phyloP scores from a whole-genome alignment of 306 rosid species.

The Rosa multiflora region DNA sequence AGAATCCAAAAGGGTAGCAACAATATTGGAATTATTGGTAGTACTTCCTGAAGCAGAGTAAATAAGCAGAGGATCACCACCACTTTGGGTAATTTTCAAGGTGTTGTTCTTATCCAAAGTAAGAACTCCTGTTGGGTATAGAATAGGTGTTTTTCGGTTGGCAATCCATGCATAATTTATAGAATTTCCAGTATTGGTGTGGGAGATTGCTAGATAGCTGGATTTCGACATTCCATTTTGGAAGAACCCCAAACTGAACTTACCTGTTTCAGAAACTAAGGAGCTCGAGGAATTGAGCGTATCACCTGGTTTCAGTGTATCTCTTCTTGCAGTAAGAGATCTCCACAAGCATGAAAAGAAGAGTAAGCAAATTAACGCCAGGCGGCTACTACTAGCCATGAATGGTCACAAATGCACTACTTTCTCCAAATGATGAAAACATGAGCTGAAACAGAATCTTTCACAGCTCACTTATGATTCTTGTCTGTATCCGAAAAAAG shows the following conservation, averaged over 20 bases:
- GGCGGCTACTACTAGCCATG: background rate
- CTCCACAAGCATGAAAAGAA: background rate
- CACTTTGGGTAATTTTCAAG: background rate
- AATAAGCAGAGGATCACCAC: background rate
- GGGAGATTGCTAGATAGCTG: background rate
- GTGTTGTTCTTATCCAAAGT: background rate
- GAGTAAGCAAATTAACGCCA: background rate
- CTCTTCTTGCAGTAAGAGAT: background rate
- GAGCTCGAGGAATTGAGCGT: background rate
- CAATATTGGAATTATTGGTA: no score
- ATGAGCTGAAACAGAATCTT: background rate
- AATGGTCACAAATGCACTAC: background rate
- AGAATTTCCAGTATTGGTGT: background rate
- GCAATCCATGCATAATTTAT: background rate
- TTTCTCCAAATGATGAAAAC: background rate
- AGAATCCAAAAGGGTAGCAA: slow-evolving; percentile 12
- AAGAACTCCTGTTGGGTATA: background rate
- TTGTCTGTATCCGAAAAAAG: background rate
- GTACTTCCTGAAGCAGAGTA: background rate
- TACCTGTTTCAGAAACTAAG: background rate
- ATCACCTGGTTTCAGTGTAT: slow-evolving; percentile 9
- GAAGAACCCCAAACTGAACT: background rate
- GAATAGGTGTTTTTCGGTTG: background rate
- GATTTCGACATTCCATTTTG: no score
- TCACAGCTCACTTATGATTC: no score